Conservation (phyloP, 345 rosid species). For the Alliaria petiolata region DNA sequence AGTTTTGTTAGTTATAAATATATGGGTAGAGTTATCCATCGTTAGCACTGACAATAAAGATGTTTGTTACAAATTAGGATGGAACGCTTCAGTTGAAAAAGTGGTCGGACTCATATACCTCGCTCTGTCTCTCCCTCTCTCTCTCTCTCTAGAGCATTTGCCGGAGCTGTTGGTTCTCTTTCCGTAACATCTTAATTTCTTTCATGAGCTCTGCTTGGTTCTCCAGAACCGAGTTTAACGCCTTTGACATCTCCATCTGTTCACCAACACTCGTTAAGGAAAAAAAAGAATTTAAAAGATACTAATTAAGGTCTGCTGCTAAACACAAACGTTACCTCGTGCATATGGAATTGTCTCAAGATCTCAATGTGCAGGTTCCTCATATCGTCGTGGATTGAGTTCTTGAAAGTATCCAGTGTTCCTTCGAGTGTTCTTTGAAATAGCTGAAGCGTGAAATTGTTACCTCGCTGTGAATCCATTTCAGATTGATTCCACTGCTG, state of each 20-base stretch:
- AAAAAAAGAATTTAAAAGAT: background rate
- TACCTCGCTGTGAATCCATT: constrained; percentile 55
- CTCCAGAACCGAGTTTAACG: constrained; percentile 55
- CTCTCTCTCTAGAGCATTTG: constrained; percentile 67
- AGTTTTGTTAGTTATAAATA: no score
- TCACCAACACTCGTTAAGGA: background rate
- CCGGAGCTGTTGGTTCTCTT: constrained; percentile 72
- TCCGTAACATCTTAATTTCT: constrained; percentile 61
- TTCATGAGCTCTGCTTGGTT: constrained; percentile 77
- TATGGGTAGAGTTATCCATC: no score
- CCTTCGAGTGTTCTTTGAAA: constrained; percentile 75
- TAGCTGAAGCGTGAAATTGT: constrained; percentile 73
- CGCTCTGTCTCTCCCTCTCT: constrained; percentile 5
- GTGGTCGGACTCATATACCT: background rate
- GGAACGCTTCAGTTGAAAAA: background rate
- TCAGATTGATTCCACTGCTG: constrained; percentile 34
- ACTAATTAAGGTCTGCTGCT: background rate
- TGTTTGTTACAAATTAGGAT: background rate
- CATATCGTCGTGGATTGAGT: constrained; percentile 74
- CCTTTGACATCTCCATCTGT: constrained; percentile 65
- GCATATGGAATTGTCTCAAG: constrained; percentile 78
- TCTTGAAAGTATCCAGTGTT: constrained; percentile 70
- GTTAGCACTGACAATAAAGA: background rate
- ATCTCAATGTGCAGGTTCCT: constrained; percentile 86
- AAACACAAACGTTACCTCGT: constrained; percentile 44